Evolutionary conservation across 1,139 yeast species (phyloP).

Genomic region (Geotrichum aggregatum): DNA sequence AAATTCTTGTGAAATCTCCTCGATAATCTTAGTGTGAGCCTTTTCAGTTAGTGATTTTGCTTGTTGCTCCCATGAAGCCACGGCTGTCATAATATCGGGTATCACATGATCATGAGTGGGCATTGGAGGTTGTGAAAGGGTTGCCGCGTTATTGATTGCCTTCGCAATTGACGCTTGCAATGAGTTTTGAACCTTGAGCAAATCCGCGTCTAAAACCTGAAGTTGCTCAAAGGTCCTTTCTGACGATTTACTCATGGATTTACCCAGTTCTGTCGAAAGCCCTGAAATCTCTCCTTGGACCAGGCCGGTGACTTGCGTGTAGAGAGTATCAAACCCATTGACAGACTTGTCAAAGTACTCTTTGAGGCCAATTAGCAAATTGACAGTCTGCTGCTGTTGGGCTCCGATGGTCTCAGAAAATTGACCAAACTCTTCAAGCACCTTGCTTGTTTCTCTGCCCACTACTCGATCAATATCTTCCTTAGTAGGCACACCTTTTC

Average conservation of each 20-base stretch:
- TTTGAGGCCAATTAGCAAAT: constrained; percentile 10
- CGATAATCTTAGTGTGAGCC: constrained; percentile 4
- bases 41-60: constrained; percentile 7
- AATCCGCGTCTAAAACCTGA: constrained; percentile 11
- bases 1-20: constrained; percentile 2
- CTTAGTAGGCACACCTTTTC: constrained; percentile 1
- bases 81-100: constrained; percentile 9
- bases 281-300: constrained; percentile 13
- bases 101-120: constrained; percentile 14
- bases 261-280: constrained; percentile 15
- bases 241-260: constrained; percentile 8
- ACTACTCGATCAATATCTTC: constrained; percentile 11
- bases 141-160: constrained; percentile 9
- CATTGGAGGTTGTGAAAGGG: constrained; percentile 5
- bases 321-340: constrained; percentile 7
- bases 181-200: constrained; percentile 9
- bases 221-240: constrained; percentile 18
- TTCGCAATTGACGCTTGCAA: constrained; percentile 9
- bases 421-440: constrained; percentile 17
- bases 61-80: constrained; percentile 6
- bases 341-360: constrained; percentile 13
- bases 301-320: constrained; percentile 4
- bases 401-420: constrained; percentile 15
- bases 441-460: constrained; percentile 5
- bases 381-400: constrained; percentile 17